phyloP scores from a whole-genome alignment of 306 rosid genomes.

The Citrullus colocynthis region DNA sequence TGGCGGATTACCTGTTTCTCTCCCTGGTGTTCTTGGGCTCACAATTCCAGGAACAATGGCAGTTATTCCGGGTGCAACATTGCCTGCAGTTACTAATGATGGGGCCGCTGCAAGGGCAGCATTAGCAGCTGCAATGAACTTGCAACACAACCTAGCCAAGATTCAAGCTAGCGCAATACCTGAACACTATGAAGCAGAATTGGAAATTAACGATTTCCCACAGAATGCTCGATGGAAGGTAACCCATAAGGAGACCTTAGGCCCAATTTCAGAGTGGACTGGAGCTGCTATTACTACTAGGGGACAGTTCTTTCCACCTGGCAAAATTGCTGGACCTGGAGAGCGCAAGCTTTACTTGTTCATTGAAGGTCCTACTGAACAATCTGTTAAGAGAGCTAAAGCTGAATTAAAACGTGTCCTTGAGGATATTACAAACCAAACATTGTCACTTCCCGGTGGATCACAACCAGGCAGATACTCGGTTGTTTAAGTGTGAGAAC shows the following conservation, averaged over 20 bases:
- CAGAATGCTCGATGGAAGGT: slow-evolving; percentile 98
- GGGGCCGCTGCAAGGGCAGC: slow-evolving; percentile 80
- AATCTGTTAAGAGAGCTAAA: slow-evolving; percentile 87
- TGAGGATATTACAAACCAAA: slow-evolving; percentile 83
- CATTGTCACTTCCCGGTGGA: slow-evolving; percentile 83
- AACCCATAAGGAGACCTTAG: slow-evolving; percentile 91
- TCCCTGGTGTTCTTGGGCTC: slow-evolving; percentile 52
- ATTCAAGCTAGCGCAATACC: slow-evolving; percentile 79
- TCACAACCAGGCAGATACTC: slow-evolving; percentile 87
- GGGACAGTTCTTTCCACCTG: slow-evolving; percentile 84
- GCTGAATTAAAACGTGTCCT: slow-evolving; percentile 72
- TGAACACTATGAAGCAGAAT: slow-evolving; percentile 85
- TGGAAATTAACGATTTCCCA: slow-evolving; percentile 93
- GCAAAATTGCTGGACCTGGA: slow-evolving; percentile 67
- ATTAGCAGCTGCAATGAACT: slow-evolving; percentile 72
- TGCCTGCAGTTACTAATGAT: slow-evolving; percentile 43
- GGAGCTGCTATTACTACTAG: slow-evolving; percentile 98
- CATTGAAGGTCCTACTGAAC: slow-evolving; percentile 88
- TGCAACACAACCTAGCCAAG: slow-evolving; percentile 78
- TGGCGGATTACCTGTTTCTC: slow-evolving; percentile 50
- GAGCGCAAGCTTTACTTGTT: slow-evolving; percentile 90
- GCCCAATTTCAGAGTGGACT: slow-evolving; percentile 83
- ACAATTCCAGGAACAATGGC: slow-evolving; percentile 29
- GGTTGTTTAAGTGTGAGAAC: slow-evolving; percentile 56
- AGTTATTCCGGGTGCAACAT: slow-evolving; percentile 37